Base-by-base conservation (phyloP, 2,329 filamentous ascomycete genomes). In the Diaporthe amygdali region DNA sequence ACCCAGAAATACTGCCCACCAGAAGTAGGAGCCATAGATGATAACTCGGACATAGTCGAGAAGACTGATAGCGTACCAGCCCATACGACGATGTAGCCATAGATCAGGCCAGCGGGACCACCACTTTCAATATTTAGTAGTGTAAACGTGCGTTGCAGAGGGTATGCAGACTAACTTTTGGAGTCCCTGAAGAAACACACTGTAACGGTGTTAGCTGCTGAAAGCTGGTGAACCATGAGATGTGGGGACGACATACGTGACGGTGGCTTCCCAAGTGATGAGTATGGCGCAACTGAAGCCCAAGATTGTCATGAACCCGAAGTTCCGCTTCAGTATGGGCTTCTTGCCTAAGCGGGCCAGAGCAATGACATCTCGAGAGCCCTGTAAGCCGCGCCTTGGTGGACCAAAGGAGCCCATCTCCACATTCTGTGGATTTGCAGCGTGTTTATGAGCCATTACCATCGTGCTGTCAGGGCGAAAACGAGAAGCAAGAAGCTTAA, bases 1-100 rank as follows among this genome's bases (percentile, higher is more conserved):
- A 78, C 75, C 77, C 77, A 79, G 74, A 89, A 86, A 72, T 89
- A 90, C 74, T 90, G 88, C 1, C 88, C 88, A 30, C 88, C 88
- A 8, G 84, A 84, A 0, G 87, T 90, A 0, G 88, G 88, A 2
- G 87, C 87, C 82, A 87, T 87, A 5, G 83, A 85, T 1, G 83
- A 84, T 81, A 87, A 85, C 73, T 87, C 85, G 8, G 84, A 84
- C 79, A 87, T 82, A 3, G 83, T 85, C 0, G 79, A 76, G 70
- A 81, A 81, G 41, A 83, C 80, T 5, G 79, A 68, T 3, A 82
- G 73, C 49, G 84, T 82, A 0, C 84, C 83, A 8, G 80, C 74
- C 76, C 79, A 82, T 47, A 78, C 81, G 17, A 82, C 74, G 15
- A 85, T 76, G 74, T 79, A 85, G 63, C 82, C 79, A 79, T 82